A percentile compares a stretch with the other conserved stretches of the same genome.
Conservation (phyloP, 169 alveolate species). For the Eimeria brunetti region DNA sequence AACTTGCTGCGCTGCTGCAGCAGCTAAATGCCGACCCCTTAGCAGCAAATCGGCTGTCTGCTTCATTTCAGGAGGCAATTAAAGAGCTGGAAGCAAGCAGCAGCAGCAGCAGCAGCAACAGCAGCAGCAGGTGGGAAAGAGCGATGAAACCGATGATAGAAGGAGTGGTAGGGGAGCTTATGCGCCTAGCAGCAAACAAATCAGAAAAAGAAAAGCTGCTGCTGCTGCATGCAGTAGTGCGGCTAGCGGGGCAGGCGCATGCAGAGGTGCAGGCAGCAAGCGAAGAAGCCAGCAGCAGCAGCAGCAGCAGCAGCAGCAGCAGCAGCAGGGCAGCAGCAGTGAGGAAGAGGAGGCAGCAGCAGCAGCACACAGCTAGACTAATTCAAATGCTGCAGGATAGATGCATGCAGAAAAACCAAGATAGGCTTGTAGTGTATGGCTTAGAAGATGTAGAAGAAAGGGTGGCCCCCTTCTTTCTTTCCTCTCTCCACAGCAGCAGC, state of each 20-base stretch:
- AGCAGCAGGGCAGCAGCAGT: not conserved
- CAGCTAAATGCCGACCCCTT: conserved; percentile 4
- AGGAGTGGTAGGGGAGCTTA: conserved; percentile 32
- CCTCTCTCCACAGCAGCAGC: conserved; percentile 55
- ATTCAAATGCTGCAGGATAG: conserved; percentile 3
- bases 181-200: conserved; percentile 19
- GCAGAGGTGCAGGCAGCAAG: conserved; percentile 16
- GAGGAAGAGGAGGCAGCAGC: conserved; percentile 4
- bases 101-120: conserved; percentile 11
- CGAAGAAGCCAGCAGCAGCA: not conserved
- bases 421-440: conserved; percentile 19
- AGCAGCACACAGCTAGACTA: not conserved
- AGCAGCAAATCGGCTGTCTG: conserved; percentile 21
- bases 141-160: conserved; percentile 19
- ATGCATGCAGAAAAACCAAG: not conserved
- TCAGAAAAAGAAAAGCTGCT: conserved; percentile 9
- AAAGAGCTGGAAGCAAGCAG: not conserved
- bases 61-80: conserved; percentile 1
- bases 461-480: conserved; percentile 39
- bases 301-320: not conserved
- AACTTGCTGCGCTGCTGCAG: conserved; percentile 23
- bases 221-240: conserved; percentile 51
- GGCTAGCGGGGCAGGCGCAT: conserved; percentile 8
- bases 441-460: conserved; percentile 45
- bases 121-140: conserved; percentile 39